phyloP scores from a whole-genome alignment of 768 basidiomycete genomes.

The Naganishia vaughanmartiniae region DNA sequence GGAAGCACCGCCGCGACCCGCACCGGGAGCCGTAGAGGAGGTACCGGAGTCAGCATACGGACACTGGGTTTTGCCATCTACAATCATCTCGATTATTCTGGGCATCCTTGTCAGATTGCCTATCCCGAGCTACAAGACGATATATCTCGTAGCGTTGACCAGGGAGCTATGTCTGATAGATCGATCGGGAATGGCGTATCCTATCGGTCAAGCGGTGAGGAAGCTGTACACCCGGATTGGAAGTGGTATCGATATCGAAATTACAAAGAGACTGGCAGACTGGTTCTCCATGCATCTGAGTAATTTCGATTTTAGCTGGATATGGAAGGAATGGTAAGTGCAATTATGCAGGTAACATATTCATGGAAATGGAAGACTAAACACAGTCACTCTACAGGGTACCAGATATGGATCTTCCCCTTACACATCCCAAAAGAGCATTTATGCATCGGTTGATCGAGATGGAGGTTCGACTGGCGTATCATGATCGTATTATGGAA shows the following conservation, averaged over 20 bases:
- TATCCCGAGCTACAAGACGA: constrained; percentile 67
- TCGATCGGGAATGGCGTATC: constrained; percentile 86
- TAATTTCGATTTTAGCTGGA: constrained; percentile 97
- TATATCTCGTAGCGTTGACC: constrained; percentile 84
- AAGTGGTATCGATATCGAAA: constrained; percentile 81
- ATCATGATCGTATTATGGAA: constrained; percentile 85
- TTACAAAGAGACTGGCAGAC: constrained; percentile 76
- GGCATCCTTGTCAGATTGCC: constrained; percentile 74
- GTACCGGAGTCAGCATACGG: constrained; percentile 75
- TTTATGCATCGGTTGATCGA: constrained; percentile 86
- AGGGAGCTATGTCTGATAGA: constrained; percentile 94
- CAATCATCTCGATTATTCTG: constrained; percentile 75
- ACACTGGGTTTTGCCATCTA: constrained; percentile 62
- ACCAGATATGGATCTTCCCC: constrained; percentile 70
- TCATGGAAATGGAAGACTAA: background rate
- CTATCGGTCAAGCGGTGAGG: constrained; percentile 91
- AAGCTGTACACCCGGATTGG: constrained; percentile 75
- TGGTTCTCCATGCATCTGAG: constrained; percentile 97
- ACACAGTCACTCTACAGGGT: constrained; percentile 60
- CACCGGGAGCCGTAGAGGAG: constrained; percentile 57
- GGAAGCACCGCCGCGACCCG: constrained; percentile 65
- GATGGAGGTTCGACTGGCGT: constrained; percentile 84
- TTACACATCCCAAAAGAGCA: constrained; percentile 77
- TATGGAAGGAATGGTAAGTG: constrained; percentile 96
- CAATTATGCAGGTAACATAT: background rate